Percentiles rank a stretch among this genome's conserved stretches.
Conservation (phyloP, 1,284 basidiomycete species). For the Mycosarcoma mackinlayi region DNA sequence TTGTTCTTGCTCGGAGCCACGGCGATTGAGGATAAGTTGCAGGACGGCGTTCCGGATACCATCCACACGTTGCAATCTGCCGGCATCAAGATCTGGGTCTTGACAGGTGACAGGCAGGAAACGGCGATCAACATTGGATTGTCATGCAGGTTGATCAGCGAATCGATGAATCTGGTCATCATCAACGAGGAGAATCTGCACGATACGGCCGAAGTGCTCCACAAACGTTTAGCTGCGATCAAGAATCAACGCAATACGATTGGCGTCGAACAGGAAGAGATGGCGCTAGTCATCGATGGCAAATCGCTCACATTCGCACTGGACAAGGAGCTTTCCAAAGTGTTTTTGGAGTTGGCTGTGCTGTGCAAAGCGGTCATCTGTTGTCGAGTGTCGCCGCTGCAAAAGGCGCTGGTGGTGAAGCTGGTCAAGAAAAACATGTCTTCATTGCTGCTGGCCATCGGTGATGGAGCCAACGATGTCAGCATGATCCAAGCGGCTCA, state of each 20-base stretch:
- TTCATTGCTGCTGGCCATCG: constrained; percentile 89
- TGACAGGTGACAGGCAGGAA: constrained; percentile 97
- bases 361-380: constrained; percentile 99
- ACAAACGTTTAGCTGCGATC: constrained; percentile 87
- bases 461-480: constrained; percentile 76
- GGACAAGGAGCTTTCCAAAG: constrained; percentile 88
- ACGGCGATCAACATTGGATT: constrained; percentile 99
- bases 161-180: constrained; percentile 95
- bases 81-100: constrained; percentile 98
- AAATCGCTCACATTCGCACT: constrained; percentile 92
- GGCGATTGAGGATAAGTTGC: constrained; percentile 97
- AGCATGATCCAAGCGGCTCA: constrained; percentile 76
- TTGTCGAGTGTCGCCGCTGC: constrained; percentile 96
- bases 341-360: constrained; percentile 93
- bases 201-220: constrained; percentile 86
- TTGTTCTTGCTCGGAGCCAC: constrained; percentile 93
- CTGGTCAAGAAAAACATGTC: constrained; percentile 96
- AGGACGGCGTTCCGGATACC: constrained; percentile 97
- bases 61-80: constrained; percentile 98
- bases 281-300: constrained; percentile 95
- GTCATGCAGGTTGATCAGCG: constrained; percentile 94
- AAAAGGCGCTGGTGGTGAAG: constrained; percentile 98
- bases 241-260: constrained; percentile 84
- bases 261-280: constrained; percentile 86
- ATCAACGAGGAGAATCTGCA: constrained; percentile 89